Conservation (phyloP, 495 filamentous ascomycete genomes). For the Evansstolkia leycettana region DNA sequence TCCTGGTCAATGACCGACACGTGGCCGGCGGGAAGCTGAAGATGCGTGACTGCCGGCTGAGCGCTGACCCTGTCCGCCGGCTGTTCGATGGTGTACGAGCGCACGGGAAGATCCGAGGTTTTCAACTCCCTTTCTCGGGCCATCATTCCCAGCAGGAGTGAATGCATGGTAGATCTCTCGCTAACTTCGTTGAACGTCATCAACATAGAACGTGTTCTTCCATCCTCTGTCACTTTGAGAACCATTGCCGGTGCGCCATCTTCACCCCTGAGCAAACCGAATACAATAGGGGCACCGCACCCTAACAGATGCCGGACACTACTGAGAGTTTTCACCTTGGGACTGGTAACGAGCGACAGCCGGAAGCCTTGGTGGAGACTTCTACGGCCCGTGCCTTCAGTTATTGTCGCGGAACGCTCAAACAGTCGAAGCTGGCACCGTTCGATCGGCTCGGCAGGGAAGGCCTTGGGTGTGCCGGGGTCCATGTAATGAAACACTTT, state of each 20-base stretch:
- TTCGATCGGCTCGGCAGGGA: conserved; percentile 59
- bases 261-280: conserved; percentile 57
- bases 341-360: conserved; percentile 58
- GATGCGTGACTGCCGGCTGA: conserved; percentile 16
- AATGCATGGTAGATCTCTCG: conserved; percentile 54
- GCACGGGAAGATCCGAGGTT: conserved; percentile 47
- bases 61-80: conserved; percentile 20
- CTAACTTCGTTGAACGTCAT: conserved; percentile 60
- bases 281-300: conserved; percentile 51
- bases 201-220: conserved; percentile 51
- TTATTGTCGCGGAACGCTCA: conserved; percentile 48
- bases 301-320: conserved; percentile 54
- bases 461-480: conserved; percentile 47
- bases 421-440: conserved; percentile 61
- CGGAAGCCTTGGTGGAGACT: conserved; percentile 65
- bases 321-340: conserved; percentile 62
- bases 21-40: conserved; percentile 29
- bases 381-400: conserved; percentile 53
- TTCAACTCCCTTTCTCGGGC: conserved; percentile 47
- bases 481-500: conserved; percentile 67
- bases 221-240: conserved; percentile 56
- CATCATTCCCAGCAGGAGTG: conserved; percentile 54
- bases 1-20: conserved; percentile 43
- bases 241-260: conserved; percentile 53
- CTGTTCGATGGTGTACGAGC: conserved; percentile 51